Conservation (phyloP, 2,329 filamentous ascomycete genomes). For the Aspergillus puulaauensis region DNA sequence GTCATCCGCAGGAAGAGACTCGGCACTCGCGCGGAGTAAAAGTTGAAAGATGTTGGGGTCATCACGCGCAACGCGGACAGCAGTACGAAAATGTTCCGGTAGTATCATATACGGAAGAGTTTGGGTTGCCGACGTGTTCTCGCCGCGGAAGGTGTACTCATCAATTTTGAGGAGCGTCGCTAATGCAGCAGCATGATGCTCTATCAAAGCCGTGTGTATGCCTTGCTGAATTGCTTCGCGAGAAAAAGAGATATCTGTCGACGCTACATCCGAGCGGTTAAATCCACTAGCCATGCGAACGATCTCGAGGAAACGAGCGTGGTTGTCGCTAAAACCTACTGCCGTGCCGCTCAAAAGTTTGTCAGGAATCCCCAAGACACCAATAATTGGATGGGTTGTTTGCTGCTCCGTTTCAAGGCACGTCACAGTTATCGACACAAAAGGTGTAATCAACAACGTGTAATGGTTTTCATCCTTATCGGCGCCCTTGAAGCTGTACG, state of each 20-base stretch:
- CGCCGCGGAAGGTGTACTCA: constrained; percentile 27
- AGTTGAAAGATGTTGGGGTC: constrained; percentile 30
- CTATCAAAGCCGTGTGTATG: constrained; percentile 39
- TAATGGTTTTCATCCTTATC: constrained; percentile 15
- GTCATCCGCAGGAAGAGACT: constrained; percentile 38
- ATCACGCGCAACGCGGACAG: constrained; percentile 24
- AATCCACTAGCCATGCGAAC: constrained; percentile 34
- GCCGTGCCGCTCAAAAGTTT: constrained; percentile 16
- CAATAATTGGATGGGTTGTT: constrained; percentile 17
- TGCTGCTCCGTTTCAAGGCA: constrained; percentile 10
- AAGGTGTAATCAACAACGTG: constrained; percentile 21
- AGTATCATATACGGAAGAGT: constrained; percentile 28
- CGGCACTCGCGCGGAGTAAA: constrained; percentile 38
- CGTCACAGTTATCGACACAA: constrained; percentile 21
- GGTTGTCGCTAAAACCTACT: constrained; percentile 29
- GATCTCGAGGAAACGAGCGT: constrained; percentile 36
- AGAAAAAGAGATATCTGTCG: constrained; percentile 26
- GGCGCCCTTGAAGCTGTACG: constrained; percentile 18
- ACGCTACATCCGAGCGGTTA: constrained; percentile 12
- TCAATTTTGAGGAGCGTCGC: constrained; percentile 40
- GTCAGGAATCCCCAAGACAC: constrained; percentile 19
- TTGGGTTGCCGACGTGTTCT: not conserved
- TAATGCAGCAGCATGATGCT: constrained; percentile 32
- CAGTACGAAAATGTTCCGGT: constrained; percentile 34
- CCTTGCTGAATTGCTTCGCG: constrained; percentile 38